phyloP scores from a whole-genome alignment of 352 stramenopile genomes.

The Globisporangium nunn region DNA sequence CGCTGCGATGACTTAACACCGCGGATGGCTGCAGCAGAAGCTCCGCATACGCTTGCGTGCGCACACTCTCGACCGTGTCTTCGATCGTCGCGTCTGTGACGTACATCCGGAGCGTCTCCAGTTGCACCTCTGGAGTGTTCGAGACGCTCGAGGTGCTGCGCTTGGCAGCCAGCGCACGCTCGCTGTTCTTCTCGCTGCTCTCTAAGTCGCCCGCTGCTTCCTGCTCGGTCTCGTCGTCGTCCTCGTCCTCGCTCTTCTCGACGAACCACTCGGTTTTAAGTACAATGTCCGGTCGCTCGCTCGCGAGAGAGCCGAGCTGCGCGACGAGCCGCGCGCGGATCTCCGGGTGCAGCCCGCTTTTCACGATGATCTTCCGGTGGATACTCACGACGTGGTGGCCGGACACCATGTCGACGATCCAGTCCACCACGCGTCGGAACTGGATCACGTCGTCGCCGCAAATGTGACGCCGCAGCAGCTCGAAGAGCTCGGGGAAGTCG shows the following conservation, averaged over 20 bases:
- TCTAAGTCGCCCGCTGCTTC: conserved; percentile 1
- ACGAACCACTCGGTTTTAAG: conserved; percentile 70
- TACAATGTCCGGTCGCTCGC: conserved; percentile 45
- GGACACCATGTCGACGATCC: conserved; percentile 58
- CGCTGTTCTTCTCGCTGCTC: no score
- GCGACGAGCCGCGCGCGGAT: conserved; percentile 58
- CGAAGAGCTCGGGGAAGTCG: conserved; percentile 62
- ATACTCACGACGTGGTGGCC: conserved; percentile 40
- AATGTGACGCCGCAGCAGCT: conserved; percentile 59
- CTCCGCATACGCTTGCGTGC: conserved; percentile 24
- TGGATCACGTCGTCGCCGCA: conserved; percentile 64
- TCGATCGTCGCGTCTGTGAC: conserved; percentile 28
- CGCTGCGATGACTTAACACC: conserved; percentile 4
- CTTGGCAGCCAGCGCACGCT: neutral
- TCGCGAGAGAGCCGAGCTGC: conserved; percentile 54
- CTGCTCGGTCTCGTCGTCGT: conserved; percentile 15
- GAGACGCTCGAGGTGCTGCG: conserved; percentile 5
- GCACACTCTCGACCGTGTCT: conserved; percentile 15
- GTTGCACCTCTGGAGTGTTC: conserved; percentile 9
- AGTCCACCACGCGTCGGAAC: conserved; percentile 63
- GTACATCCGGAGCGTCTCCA: conserved; percentile 69
- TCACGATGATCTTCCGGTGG: conserved; percentile 63
- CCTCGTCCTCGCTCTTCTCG: conserved; percentile 31
- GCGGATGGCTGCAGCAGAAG: conserved; percentile 22
- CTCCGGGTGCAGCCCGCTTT: conserved; percentile 63